Evolutionary conservation across 2,329 filamentous ascomycete species (phyloP), one percentile per base, ranked within the genome.

Genomic region (Dothideomycetes sp.): DNA sequence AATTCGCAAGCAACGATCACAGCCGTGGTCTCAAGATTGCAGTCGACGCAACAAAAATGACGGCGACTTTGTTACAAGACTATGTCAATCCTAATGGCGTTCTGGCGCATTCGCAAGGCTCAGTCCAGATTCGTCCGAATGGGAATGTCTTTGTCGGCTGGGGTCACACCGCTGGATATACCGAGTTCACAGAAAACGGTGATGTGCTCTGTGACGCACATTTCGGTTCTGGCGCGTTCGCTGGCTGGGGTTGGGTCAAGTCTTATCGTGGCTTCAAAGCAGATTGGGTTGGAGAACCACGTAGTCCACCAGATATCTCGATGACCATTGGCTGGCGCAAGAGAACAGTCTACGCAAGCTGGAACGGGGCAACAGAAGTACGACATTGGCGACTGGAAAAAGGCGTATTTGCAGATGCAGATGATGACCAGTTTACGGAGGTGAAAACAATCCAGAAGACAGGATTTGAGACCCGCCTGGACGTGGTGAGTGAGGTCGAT

Each of bases 71-170:
- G 12, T 44, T 48, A 8, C 41, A 48, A n/a, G 40, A 47, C 4
- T 57, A 53, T 46, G 35, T 41, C 12, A 46, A 55, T 29, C 41
- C 51, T 2, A 33, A 37, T n/a, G 46, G 50, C 4, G 57, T 75
- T 14, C 55, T 64, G 1, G 62, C 66, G 31, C 64, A 61, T 19
- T 71, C 69, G 0, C 68, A 72, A 45, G 68, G 68, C 4, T 67
- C 62, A 31, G 67, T 69, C 8, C 73, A 79, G 46, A 52, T 70
- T 2, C 61, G 77, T 0, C 24, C 62, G 60, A 10, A 61, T 65
- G 66, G 67, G 31, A 69, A 75, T 42, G 65, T 69, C 5, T 51
- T 78, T 9, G 63, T 77, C 14, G 70, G 71, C 41, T 78, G 71
- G 67, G 73, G 74, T 3, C 52, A 60, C 42, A 51, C 55, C 9